Evolutionary conservation across 2,329 filamentous ascomycete species (phyloP), one percentile per base, ranked within the genome.

Genomic region (Diaporthe sp.): DNA sequence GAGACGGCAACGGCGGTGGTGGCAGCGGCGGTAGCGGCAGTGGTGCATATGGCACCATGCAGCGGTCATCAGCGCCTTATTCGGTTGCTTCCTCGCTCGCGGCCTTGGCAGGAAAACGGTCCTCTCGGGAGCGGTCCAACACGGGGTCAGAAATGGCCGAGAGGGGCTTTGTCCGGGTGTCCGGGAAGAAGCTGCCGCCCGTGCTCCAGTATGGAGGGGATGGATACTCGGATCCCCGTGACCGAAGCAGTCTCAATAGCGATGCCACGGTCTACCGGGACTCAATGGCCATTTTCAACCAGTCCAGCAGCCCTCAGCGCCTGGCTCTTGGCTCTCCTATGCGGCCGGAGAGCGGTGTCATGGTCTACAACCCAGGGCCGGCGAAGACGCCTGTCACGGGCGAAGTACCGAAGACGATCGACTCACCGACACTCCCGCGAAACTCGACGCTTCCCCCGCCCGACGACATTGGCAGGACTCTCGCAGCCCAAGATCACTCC

Each of bases 321-420:
- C 82, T 91, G 46, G 87, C 90, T 10, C 84, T 92, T 13, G 90
- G 90, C 25, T 84, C 87, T 12, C 89, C 90, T 8, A 92, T 92
- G 89, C 87, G 90, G 61, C 89, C 89, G 42, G 87, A 90, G 72
- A 92, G 90, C 79, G 90, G 91, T 13, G 84, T 92, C 5, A 88
- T 89, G n/a, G 85, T 92, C 44, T 88, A 92, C 80, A 87, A 91
- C 77, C 88, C 90, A n/a, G 90, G 92, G n/a, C 92, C 92, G 22
- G 91, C 89, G 25, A 88, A 91, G 72, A 92, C 90, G 4, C 90
- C 92, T 1, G 84, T 93, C 22, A 89, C 89, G 74, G 68, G 75
- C 34, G 61, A 69, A 44, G 62, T 67, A 4, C 69, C 75, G 19
- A 76, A 46, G 25, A 68, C 67, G 10, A 51, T 76, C 22, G 73